Evolutionary conservation across 1,284 basidiomycete genomes (phyloP).

Genomic region (Mycena citricolor): DNA sequence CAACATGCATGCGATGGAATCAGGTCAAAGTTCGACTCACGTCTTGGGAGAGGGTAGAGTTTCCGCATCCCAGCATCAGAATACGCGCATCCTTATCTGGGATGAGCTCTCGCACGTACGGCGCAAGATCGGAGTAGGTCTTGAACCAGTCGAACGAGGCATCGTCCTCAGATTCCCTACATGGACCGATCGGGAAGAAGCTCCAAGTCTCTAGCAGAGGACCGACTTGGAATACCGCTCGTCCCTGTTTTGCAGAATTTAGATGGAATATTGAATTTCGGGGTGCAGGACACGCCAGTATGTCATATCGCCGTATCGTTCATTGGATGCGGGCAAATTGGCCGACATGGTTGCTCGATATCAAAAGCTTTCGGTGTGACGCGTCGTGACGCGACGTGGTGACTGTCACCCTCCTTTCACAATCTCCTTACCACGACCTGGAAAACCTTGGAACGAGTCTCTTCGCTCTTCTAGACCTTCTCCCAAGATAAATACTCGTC

Average conservation of each 20-base stretch:
- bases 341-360: too few relatives aligned
- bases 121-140: slow-evolving; percentile 65
- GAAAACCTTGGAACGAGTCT: too few relatives aligned
- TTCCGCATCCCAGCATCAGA: slow-evolving; percentile 90
- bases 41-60: slow-evolving; percentile 78
- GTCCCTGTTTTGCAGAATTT: slow-evolving; percentile 5
- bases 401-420: slow-evolving; percentile 11
- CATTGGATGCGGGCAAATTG: slow-evolving; percentile 12
- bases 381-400: too few relatives aligned
- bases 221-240: slow-evolving; percentile 12
- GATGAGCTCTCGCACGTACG: slow-evolving; percentile 59
- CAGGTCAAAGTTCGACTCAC: slow-evolving; percentile 36
- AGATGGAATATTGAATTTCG: not conserved
- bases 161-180: slow-evolving; percentile 36
- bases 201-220: not conserved
- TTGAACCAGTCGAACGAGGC: slow-evolving; percentile 88
- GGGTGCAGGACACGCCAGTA: slow-evolving; percentile 7
- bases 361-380: too few relatives aligned
- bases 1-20: slow-evolving; percentile 1
- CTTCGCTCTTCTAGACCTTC: too few relatives aligned
- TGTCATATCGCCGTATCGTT: slow-evolving; percentile 8
- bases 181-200: not conserved
- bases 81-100: slow-evolving; percentile 68
- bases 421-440: slow-evolving; percentile 9
- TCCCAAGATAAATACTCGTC: too few relatives aligned